Base-by-base conservation (phyloP, 176 grass and related monocot genomes). In the Oryza longistaminata region DNA sequence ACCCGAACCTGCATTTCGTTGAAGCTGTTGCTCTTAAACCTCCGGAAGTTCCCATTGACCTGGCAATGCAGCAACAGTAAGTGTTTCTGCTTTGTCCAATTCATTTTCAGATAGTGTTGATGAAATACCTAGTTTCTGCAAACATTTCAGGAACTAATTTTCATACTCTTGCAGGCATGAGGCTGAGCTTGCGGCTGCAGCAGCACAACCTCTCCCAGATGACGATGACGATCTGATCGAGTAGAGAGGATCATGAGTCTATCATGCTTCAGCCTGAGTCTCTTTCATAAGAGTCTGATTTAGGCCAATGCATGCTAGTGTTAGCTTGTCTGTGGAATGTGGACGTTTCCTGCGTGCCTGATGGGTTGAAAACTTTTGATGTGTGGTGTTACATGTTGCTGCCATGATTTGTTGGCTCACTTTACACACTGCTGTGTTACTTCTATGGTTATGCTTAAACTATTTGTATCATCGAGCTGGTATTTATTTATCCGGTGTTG, bases 41-140 rank as follows among this genome's bases (percentile, higher is more conserved):
- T 27, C 94, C 94, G 34, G 94, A 97, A 82, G 80, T 97, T 34
- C 79, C 85, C 61, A 90, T 97, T 1, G 94, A 97, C 83, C 46
- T 97, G 85, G 92, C 92, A 33, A 89, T 91, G 84, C 94, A 97
- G 86, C 92, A 94, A 78, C 92, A 90, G 92, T 97, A 74, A 92
- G 94, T 97, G 66, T 4, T 42, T 2, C 15, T 0, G 29, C 21
- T 39, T 62, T 71, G 45, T 73, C 42, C 13, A 73, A 62, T 13
- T 19, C 8, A 5, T 15, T 2, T 72, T 72, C 22, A 29, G 2
- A 16, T 25, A 11, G 15, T 34, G 16, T 22, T 2, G 2, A 61
- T 22, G 9, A 10, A 0, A 3, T 58, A 61, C 21, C 4, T 61
- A 4, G 12, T 61, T 61, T 21, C 21, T n/a, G 55, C 12, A 61